Evolutionary conservation across 768 basidiomycete species (phyloP).

Genomic region (Podaxis sp.): DNA sequence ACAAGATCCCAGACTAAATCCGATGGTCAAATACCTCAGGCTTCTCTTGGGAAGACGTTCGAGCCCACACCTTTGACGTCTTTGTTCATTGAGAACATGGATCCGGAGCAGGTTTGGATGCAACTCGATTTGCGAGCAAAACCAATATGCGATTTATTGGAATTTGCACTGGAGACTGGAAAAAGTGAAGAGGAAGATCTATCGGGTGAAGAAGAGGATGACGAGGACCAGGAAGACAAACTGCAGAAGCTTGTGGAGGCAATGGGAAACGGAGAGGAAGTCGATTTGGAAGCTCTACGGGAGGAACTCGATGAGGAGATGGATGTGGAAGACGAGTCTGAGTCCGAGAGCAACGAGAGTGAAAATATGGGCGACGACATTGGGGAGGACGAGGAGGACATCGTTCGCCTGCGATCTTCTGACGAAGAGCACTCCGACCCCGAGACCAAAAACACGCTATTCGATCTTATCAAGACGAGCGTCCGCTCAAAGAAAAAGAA

Average conservation of each 20-base stretch:
- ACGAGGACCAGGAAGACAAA: conserved; percentile 86
- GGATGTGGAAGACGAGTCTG: conserved; percentile 19
- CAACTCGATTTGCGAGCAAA: conserved; percentile 84
- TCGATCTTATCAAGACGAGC: conserved; percentile 22
- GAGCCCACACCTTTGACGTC: conserved; percentile 70
- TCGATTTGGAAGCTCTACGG: conserved; percentile 32
- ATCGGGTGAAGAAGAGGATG: not conserved
- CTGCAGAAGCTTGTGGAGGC: conserved; percentile 92
- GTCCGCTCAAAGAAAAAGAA: conserved; percentile 26
- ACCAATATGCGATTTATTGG: conserved; percentile 66
- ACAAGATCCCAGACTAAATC: conserved; percentile 63
- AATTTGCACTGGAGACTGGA: conserved; percentile 57
- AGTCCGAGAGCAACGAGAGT: conserved; percentile 14
- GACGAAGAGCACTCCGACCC: conserved; percentile 28
- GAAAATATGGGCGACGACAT: conserved; percentile 20
- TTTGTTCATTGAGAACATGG: conserved; percentile 77
- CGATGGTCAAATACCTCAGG: conserved; percentile 37
- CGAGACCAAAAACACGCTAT: conserved; percentile 27
- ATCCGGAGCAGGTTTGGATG: conserved; percentile 87
- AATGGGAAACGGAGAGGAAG: conserved; percentile 87
- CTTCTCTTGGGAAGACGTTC: conserved; percentile 33
- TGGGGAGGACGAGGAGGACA: conserved; percentile 12
- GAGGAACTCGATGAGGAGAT: conserved; percentile 18
- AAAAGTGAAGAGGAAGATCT: conserved; percentile 46
- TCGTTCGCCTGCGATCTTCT: conserved; percentile 35